phyloP scores from a whole-genome alignment of 108 stramenopile genomes.

The Cafeteria roenbergensis region DNA sequence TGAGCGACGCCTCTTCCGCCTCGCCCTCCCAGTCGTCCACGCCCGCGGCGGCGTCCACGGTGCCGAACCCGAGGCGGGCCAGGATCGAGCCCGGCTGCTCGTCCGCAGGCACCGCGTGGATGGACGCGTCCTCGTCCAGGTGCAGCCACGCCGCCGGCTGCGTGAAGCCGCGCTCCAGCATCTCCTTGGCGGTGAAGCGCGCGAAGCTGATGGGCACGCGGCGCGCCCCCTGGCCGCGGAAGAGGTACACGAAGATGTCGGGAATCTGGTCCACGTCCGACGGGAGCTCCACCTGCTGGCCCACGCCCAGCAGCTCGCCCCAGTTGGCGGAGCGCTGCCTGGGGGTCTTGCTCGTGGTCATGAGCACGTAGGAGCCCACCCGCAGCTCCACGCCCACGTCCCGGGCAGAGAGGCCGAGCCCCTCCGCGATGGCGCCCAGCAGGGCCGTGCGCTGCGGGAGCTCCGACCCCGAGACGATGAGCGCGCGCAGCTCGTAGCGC shows the following conservation, averaged over 20 bases:
- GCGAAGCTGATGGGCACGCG: too few species aligned
- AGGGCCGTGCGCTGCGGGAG: too few species aligned
- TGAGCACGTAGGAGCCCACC: too few species aligned
- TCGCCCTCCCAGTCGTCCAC: conserved; percentile 17
- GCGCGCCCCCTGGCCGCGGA: conserved; percentile 20
- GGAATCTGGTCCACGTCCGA: conserved; percentile 29
- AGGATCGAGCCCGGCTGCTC: conserved; percentile 41
- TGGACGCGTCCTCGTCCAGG: conserved; percentile 34
- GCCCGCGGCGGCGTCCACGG: conserved; percentile 8
- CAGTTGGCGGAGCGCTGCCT: too few species aligned
- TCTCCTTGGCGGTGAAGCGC: too few species aligned
- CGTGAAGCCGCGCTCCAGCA: too few species aligned
- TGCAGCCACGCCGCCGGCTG: conserved; percentile 36
- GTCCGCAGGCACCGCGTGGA: conserved; percentile 20
- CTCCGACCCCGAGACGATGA: conserved; percentile 24
- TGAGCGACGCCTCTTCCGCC: background rate
- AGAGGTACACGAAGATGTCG: conserved; percentile 37
- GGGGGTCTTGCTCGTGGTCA: too few species aligned
- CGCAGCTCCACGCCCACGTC: too few species aligned
- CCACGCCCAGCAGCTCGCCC: conserved; percentile 12
- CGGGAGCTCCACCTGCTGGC: conserved; percentile 20
- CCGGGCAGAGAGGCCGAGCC: too few species aligned
- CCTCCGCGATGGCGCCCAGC: too few species aligned
- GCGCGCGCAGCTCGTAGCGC: conserved; percentile 16
- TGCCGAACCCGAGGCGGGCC: conserved; percentile 35